phyloP scores from a whole-genome alignment of 257 asterid genomes.

The Nicotiana sylvestris region DNA sequence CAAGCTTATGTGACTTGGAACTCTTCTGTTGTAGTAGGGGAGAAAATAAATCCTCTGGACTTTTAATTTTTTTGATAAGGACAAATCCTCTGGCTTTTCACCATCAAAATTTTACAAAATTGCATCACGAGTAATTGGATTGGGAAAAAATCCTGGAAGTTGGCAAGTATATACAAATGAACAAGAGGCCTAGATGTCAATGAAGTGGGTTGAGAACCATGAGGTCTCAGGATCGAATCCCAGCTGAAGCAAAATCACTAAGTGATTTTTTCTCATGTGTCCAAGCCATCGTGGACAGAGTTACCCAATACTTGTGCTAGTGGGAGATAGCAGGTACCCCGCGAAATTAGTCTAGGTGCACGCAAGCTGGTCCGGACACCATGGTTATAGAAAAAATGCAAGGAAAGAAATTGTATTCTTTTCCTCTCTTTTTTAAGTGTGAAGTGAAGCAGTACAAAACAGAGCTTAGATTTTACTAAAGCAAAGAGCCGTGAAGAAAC shows the following conservation, averaged over 20 bases:
- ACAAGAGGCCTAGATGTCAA: background rate
- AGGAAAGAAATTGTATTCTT: background rate
- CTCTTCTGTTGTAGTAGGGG: background rate
- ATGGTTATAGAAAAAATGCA: background rate
- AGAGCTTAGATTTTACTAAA: background rate
- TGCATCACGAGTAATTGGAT: background rate
- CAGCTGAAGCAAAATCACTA: too few relatives aligned
- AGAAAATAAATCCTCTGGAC: too few relatives aligned
- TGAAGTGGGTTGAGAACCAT: too few relatives aligned
- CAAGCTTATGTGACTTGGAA: background rate
- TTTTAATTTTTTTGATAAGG: too few relatives aligned
- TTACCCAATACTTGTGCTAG: too few relatives aligned
- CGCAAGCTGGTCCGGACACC: too few relatives aligned
- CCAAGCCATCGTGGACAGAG: too few relatives aligned
- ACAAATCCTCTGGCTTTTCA: background rate
- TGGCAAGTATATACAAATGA: background rate
- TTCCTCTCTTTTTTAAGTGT: background rate
- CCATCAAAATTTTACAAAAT: background rate
- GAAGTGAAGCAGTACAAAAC: background rate
- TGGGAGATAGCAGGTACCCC: too few relatives aligned
- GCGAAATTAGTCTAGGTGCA: too few relatives aligned
- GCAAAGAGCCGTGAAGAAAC: background rate
- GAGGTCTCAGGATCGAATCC: too few relatives aligned
- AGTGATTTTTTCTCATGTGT: too few relatives aligned
- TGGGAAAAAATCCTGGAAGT: background rate